Evolutionary conservation across 78 protist species (phyloP).

Genomic region (Protostelium mycophagum): DNA sequence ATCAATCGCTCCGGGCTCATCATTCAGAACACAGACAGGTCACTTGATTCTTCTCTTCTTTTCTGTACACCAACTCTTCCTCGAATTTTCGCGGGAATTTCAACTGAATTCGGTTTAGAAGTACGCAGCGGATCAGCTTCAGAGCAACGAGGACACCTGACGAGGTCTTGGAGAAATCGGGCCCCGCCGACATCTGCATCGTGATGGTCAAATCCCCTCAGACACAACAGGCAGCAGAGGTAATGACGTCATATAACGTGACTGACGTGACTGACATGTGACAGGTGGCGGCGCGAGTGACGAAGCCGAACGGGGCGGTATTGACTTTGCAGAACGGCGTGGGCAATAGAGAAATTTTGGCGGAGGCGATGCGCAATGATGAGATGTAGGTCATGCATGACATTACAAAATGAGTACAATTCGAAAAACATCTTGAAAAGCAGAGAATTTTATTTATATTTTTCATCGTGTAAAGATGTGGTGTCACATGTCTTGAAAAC

Average conservation of each 20-base stretch:
- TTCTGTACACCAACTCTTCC: background rate
- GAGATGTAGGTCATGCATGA: background rate
- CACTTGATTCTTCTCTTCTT: background rate
- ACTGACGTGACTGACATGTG: too few species aligned
- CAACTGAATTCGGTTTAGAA: background rate
- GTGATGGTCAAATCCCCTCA: constrained; percentile 46
- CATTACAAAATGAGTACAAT: background rate
- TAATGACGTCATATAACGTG: too few species aligned
- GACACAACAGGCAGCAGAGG: constrained; percentile 54
- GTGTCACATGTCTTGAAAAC: too few species aligned
- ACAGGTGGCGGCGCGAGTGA: constrained; percentile 10
- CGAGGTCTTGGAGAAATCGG: constrained; percentile 2
- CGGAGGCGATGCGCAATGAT: background rate
- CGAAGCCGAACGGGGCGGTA: constrained; percentile 37
- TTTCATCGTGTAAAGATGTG: too few species aligned
- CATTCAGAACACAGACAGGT: constrained; percentile 3
- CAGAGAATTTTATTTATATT: too few species aligned
- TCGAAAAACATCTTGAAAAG: background rate
- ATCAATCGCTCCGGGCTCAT: constrained; percentile 17
- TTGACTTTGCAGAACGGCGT: constrained; percentile 83
- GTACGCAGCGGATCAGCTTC: background rate
- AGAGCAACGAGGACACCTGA: background rate
- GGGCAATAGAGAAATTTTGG: constrained; percentile 67
- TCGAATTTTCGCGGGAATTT: background rate
- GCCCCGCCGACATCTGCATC: constrained; percentile 39